Evolutionary conservation across 331 rosid species (phyloP).

Genomic region (Rhamnella rubrinervis): DNA sequence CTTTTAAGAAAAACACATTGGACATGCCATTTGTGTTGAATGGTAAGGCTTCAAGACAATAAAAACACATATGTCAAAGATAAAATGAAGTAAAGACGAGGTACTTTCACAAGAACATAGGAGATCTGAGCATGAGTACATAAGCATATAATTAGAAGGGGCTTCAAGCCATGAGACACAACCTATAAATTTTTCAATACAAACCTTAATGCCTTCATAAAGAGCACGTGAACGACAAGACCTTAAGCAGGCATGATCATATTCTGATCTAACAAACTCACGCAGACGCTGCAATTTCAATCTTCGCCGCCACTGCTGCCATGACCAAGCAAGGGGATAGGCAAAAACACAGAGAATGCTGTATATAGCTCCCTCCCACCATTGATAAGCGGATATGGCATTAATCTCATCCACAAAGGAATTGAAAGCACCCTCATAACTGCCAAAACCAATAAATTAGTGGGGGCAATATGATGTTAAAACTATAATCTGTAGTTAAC

Average conservation of each 20-base stretch:
- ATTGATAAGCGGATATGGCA: constrained; percentile 84
- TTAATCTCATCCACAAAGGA: constrained; percentile 90
- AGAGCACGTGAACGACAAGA: constrained; percentile 99
- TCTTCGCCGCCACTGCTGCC: constrained; percentile 95
- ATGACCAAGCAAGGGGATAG: constrained; percentile 93
- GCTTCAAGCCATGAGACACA: constrained; percentile 6
- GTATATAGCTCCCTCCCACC: constrained; percentile 99
- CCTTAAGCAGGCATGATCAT: constrained; percentile 90
- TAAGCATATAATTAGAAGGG: not conserved
- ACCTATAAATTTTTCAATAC: constrained; percentile 16
- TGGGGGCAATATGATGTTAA: not conserved
- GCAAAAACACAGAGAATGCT: constrained; percentile 73
- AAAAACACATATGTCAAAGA: too few species aligned
- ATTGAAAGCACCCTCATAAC: constrained; percentile 90
- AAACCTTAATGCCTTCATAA: constrained; percentile 97
- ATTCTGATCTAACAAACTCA: constrained; percentile 95
- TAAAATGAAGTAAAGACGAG: too few species aligned
- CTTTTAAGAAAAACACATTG: not conserved
- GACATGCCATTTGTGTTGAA: not conserved
- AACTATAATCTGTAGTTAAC: constrained; percentile 1
- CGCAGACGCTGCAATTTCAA: constrained; percentile 83
- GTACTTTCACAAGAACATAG: not conserved
- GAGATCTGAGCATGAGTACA: not conserved
- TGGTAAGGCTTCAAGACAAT: too few species aligned
- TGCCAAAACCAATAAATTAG: constrained; percentile 41